These are phyloP conservation scores for Cornus florida DNA, from an alignment of 148 eudicot species.

Conservation along the genomic window DNA sequence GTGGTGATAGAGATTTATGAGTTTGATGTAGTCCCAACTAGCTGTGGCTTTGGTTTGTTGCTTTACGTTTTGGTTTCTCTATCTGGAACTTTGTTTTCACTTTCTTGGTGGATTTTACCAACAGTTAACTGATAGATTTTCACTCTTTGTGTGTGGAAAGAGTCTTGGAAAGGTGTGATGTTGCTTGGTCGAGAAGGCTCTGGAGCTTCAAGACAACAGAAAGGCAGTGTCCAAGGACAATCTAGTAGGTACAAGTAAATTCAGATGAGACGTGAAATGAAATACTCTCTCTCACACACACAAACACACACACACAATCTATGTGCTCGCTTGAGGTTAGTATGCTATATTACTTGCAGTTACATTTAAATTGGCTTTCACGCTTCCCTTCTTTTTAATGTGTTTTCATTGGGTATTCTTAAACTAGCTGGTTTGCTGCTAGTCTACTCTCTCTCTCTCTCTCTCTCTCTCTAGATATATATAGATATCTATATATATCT, in stretches of 20 bases:
- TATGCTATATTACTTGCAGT: neutral
- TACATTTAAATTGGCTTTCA: neutral
- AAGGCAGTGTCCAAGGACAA: neutral
- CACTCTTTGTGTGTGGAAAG: constrained; percentile 4
- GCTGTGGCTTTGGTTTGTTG: constrained; percentile 5
- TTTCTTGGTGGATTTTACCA: neutral
- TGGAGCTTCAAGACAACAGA: neutral
- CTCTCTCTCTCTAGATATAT: too few species aligned
- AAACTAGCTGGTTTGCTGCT: too few species aligned
- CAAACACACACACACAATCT: too few species aligned
- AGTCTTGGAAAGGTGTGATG: neutral
- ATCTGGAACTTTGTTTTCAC: neutral
- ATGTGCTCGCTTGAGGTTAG: neutral
- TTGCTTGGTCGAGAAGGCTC: neutral
- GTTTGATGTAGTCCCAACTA: too few species aligned
- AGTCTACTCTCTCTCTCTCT: too few species aligned
- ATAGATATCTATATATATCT: too few species aligned
- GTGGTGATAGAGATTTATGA: too few species aligned
- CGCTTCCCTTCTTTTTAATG: neutral
- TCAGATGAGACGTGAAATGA: neutral
- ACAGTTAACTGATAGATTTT: neutral
- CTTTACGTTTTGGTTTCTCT: constrained; percentile 12
- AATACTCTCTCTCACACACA: neutral
- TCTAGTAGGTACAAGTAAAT: constrained; percentile 4
- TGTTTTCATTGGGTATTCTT: neutral